Evolutionary conservation across 78 protist species (phyloP).

Genomic region (Thecamonas trahens): DNA sequence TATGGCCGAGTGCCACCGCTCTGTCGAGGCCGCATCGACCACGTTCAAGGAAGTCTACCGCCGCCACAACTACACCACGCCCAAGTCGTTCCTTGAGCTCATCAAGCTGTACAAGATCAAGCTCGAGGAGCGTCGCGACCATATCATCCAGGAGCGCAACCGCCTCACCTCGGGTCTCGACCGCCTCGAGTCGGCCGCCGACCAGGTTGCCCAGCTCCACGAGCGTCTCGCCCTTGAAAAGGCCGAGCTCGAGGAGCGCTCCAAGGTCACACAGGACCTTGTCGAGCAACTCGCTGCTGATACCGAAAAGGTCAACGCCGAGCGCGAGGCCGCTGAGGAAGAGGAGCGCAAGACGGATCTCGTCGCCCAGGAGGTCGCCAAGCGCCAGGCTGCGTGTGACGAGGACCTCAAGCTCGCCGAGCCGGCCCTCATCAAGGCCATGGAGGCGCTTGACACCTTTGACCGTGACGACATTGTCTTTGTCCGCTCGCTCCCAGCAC

Average conservation of each 20-base stretch:
- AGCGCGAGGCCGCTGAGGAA: slow-evolving; percentile 26
- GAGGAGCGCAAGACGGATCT: slow-evolving; percentile 39
- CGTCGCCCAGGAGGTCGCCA: slow-evolving; percentile 15
- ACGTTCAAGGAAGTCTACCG: slow-evolving; percentile 20
- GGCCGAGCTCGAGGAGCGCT: slow-evolving; percentile 37
- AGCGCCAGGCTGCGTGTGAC: slow-evolving; percentile 19
- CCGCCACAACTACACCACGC: slow-evolving; percentile 77
- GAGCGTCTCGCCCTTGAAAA: slow-evolving; percentile 35
- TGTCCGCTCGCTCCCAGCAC: slow-evolving; percentile 40
- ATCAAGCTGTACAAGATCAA: slow-evolving; percentile 59
- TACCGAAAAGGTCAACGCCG: slow-evolving; percentile 33
- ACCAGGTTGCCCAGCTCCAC: slow-evolving; percentile 45
- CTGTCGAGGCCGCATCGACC: slow-evolving; percentile 14
- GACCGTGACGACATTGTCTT: slow-evolving; percentile 57
- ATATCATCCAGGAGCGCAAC: background rate
- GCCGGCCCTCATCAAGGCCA: slow-evolving; percentile 60
- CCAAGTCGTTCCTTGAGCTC: slow-evolving; percentile 76
- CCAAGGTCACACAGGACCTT: slow-evolving; percentile 23
- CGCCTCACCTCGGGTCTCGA: slow-evolving; percentile 59
- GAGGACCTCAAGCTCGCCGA: slow-evolving; percentile 50
- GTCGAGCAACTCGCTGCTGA: slow-evolving; percentile 34
- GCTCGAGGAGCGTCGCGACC: slow-evolving; percentile 22
- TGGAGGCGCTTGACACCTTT: slow-evolving; percentile 64
- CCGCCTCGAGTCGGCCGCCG: slow-evolving; percentile 17
- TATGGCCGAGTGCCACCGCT: slow-evolving; percentile 73